Conservation (phyloP, 106 monocot genomes). For the Agapanthus africanus region DNA sequence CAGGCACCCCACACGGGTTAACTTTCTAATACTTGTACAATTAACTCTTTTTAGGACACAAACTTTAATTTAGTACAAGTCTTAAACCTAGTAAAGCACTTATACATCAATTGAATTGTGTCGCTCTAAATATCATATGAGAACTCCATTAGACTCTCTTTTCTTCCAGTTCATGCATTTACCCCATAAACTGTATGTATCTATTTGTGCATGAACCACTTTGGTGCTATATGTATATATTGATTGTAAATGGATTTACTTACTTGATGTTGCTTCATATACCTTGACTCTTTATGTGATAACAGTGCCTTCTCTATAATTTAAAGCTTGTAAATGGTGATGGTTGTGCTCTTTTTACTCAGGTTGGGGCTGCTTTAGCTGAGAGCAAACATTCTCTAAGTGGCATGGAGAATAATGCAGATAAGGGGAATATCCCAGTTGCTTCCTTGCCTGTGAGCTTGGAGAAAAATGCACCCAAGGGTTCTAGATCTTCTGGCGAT, state of each 20-base stretch:
- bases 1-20: too few relatives aligned
- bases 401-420: constrained; percentile 6
- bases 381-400: constrained; percentile 5
- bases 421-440: too few relatives aligned
- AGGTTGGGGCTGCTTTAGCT: background rate
- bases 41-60: background rate
- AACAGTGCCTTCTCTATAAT: background rate
- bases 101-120: too few relatives aligned
- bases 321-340: background rate
- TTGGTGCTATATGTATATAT: too few relatives aligned
- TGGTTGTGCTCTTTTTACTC: background rate
- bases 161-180: background rate
- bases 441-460: too few relatives aligned
- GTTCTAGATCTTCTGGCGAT: background rate
- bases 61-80: background rate
- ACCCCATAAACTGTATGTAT: background rate
- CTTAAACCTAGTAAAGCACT: background rate
- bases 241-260: too few relatives aligned
- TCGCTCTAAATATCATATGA: too few relatives aligned
- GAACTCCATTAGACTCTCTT: background rate
- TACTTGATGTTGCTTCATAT: background rate
- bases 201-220: too few relatives aligned
- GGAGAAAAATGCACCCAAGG: constrained; percentile 6
- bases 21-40: background rate
- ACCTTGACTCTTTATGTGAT: background rate